phyloP scores from a whole-genome alignment of 805 yeast species.

The Candida insectorum region DNA sequence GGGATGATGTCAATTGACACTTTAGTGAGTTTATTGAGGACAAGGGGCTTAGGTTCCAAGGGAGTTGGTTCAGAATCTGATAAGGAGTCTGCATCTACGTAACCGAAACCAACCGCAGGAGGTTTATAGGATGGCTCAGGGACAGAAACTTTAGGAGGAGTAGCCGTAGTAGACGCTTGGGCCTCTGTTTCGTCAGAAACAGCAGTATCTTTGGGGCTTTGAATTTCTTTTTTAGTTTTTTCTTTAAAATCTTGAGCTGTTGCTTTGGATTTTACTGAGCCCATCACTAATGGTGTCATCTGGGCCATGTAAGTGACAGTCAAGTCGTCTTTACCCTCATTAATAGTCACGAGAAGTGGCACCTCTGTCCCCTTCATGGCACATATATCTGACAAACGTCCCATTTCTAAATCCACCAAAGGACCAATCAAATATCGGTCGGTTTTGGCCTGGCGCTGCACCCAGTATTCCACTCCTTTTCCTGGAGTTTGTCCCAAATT shows the following conservation, averaged over 20 bases:
- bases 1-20: conserved; percentile 16
- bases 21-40: neutral
- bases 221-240: neutral
- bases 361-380: conserved; percentile 11
- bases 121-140: conserved; percentile 1
- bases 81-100: conserved; percentile 4
- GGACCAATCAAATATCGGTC: conserved; percentile 27
- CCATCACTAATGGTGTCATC: conserved; percentile 27
- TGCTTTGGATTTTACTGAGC: too few species aligned
- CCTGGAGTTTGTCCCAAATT: neutral
- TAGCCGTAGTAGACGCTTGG: too few species aligned
- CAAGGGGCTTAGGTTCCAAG: neutral
- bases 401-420: conserved; percentile 7
- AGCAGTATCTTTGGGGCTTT: too few species aligned
- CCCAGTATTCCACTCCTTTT: conserved; percentile 9
- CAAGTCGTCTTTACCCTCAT: conserved; percentile 6
- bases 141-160: neutral
- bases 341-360: conserved; percentile 14
- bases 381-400: conserved; percentile 12
- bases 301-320: conserved; percentile 19
- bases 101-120: conserved; percentile 6
- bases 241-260: too few species aligned
- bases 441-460: too few species aligned
- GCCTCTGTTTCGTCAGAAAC: too few species aligned
- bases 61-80: conserved; percentile 1